Evolutionary conservation across 2,329 filamentous ascomycete genomes (phyloP).

Genomic region (Phialocephala subalpina): DNA sequence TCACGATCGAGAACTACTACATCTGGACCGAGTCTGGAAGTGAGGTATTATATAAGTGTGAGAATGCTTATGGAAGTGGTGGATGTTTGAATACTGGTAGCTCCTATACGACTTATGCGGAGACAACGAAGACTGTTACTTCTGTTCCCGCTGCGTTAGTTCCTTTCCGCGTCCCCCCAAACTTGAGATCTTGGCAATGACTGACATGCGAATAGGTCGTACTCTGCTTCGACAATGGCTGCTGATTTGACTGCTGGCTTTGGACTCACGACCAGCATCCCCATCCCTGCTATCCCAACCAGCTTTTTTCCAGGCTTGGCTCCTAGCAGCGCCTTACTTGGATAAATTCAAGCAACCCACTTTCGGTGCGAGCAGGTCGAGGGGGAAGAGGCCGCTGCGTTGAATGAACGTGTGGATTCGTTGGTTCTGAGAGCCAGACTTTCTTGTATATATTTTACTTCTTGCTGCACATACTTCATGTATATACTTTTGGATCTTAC

Average conservation of each 20-base stretch:
- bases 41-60: slow-evolving; percentile 53
- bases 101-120: slow-evolving; percentile 27
- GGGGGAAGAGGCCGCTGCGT: background rate
- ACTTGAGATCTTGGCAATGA: background rate
- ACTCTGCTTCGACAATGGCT: slow-evolving; percentile 22
- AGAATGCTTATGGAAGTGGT: slow-evolving; percentile 57
- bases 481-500: background rate
- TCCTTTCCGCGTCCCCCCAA: background rate
- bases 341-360: background rate
- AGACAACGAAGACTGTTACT: slow-evolving; percentile 25
- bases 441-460: background rate
- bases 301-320: slow-evolving; percentile 34
- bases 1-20: slow-evolving; percentile 58
- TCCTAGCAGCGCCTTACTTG: slow-evolving; percentile 17
- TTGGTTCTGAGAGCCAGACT: background rate
- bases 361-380: background rate
- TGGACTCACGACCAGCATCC: slow-evolving; percentile 27
- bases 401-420: background rate
- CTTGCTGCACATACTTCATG: slow-evolving; percentile 1
- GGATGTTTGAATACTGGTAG: slow-evolving; percentile 50
- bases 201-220: slow-evolving; percentile 43
- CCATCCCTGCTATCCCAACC: slow-evolving; percentile 35
- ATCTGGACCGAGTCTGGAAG: slow-evolving; percentile 60
- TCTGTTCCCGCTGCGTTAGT: slow-evolving; percentile 18
- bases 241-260: slow-evolving; percentile 26